Conservation (phyloP, 192 early-diverging fungal species). For the Mortierella claussenii region DNA sequence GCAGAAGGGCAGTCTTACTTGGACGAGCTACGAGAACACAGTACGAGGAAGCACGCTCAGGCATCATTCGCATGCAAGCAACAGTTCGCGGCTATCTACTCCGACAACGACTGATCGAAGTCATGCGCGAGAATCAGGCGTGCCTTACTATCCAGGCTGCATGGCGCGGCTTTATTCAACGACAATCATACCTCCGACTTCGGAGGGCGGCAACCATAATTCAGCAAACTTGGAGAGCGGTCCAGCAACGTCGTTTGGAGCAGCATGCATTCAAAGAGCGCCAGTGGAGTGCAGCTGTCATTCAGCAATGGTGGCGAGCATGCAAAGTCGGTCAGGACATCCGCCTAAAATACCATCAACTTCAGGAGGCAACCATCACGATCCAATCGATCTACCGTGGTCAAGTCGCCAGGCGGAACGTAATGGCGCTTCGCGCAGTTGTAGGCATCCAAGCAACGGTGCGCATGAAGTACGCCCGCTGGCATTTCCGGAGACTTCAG, state of each 20-base stretch:
- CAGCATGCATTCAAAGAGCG: slow-evolving; percentile 22
- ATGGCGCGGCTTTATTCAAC: slow-evolving; percentile 37
- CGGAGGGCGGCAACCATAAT: slow-evolving; percentile 19
- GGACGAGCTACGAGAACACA: slow-evolving; percentile 12
- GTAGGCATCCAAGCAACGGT: slow-evolving; percentile 30
- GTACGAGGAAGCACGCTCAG: slow-evolving; percentile 12
- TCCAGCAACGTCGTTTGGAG: slow-evolving; percentile 13
- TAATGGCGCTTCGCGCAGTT: slow-evolving; percentile 16
- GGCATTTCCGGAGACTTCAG: slow-evolving; percentile 23
- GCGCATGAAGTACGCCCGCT: slow-evolving; percentile 21
- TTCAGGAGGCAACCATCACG: slow-evolving; percentile 15
- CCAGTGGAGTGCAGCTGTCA: slow-evolving; percentile 27
- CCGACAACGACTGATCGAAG: slow-evolving; percentile 27
- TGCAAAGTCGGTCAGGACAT: slow-evolving; percentile 7
- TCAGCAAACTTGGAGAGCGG: slow-evolving; percentile 43
- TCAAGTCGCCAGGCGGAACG: slow-evolving; percentile 14
- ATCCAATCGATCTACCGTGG: slow-evolving; percentile 42
- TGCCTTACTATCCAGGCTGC: slow-evolving; percentile 27
- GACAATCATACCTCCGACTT: slow-evolving; percentile 5
- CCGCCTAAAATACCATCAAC: slow-evolving; percentile 7
- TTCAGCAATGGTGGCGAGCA: slow-evolving; percentile 46
- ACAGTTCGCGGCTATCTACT: slow-evolving; percentile 30
- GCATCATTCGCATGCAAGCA: slow-evolving; percentile 22
- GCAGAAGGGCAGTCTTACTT: slow-evolving; percentile 28
- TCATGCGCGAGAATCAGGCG: slow-evolving; percentile 35